Base-by-base conservation (phyloP, 2,329 filamentous ascomycete genomes). In the Sclerotiophoma versabilis region DNA sequence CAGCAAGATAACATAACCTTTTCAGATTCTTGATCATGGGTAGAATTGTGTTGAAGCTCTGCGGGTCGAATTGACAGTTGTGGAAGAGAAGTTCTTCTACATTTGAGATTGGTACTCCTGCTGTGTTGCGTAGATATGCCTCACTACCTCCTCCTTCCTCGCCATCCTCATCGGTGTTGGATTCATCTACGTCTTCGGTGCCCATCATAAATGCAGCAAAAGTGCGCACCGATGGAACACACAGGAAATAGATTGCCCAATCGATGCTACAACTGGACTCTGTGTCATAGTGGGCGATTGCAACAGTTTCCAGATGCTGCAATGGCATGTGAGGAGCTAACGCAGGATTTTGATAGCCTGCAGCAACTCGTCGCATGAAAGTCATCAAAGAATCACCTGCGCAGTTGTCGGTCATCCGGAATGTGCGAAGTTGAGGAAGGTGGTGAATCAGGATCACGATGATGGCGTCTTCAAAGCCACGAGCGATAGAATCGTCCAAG, bases 161-260 rank as follows among this genome's bases (percentile, higher is more conserved):
- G 4, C 5, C 2, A 4, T 22, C 23, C 11, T 19, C 38, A 7
- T 27, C 47, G 9, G 26, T 20, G 17, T 22, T 11, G 17, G 29
- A 42, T 6, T 9, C 14, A 11, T 4, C 23, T 8, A 36, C 20
- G 3, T 6, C 25, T 20, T 44, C 37, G 15, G 49, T 46, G 4
- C 59, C 55, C 60, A 65, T 65, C 12, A 38, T 32, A 10, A 45
- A n/a, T 2, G 50, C 53, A 15, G 45, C 39, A 12, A 65, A 60
- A 1, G 34, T 58, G 4, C 45, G 52, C 6, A 65, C 10, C 9
- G 59, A 59, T 14, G 63, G 63, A 2, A 63, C 15, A 27, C 47
- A 50, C 15, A 54, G 29, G 27, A 64, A 64, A 14, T 46, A 46
- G 4, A 48, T 38, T 10, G 49, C 54, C 60, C 59, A 64, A 6